Conservation (phyloP, 192 early-diverging fungal species). For the Coemansia guatemalensis region DNA sequence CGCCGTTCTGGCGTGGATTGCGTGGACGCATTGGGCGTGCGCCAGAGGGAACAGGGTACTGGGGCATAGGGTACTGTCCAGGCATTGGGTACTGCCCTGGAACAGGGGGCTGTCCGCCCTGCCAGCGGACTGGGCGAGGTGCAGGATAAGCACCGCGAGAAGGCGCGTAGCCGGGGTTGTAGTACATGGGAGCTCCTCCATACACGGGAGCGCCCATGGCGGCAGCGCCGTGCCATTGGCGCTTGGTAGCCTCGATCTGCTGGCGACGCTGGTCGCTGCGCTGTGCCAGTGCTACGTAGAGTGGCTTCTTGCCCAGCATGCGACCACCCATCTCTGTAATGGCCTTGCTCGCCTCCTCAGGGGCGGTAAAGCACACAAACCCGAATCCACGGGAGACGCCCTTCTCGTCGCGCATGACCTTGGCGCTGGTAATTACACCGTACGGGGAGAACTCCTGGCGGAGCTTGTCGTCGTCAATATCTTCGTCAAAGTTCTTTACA, state of each 20-base stretch:
- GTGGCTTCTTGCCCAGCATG: slow-evolving; percentile 91
- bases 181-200: slow-evolving; percentile 61
- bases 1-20: slow-evolving; percentile 53
- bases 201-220: slow-evolving; percentile 55
- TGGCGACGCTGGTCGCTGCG: slow-evolving; percentile 95
- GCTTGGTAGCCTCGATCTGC: slow-evolving; percentile 94
- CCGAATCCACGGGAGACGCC: slow-evolving; percentile 90
- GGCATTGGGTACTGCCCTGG: slow-evolving; percentile 53
- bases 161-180: slow-evolving; percentile 57
- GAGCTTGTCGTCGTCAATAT: slow-evolving; percentile 93
- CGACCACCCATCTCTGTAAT: slow-evolving; percentile 98
- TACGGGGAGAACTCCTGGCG: slow-evolving; percentile 95
- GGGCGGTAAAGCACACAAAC: slow-evolving; percentile 98
- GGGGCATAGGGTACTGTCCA: slow-evolving; percentile 53
- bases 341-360: slow-evolving; percentile 98
- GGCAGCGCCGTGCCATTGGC: slow-evolving; percentile 67
- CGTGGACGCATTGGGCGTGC: slow-evolving; percentile 47
- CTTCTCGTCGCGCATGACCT: slow-evolving; percentile 97
- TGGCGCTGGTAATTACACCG: slow-evolving; percentile 94
- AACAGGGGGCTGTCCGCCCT: slow-evolving; percentile 51
- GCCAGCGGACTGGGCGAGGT: slow-evolving; percentile 58
- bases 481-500: slow-evolving; percentile 98
- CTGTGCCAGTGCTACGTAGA: slow-evolving; percentile 98
- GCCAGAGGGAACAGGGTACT: slow-evolving; percentile 46
- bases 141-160: slow-evolving; percentile 56